Evolutionary conservation across 345 rosid species (phyloP).

Genomic region (Murraya paniculata): DNA sequence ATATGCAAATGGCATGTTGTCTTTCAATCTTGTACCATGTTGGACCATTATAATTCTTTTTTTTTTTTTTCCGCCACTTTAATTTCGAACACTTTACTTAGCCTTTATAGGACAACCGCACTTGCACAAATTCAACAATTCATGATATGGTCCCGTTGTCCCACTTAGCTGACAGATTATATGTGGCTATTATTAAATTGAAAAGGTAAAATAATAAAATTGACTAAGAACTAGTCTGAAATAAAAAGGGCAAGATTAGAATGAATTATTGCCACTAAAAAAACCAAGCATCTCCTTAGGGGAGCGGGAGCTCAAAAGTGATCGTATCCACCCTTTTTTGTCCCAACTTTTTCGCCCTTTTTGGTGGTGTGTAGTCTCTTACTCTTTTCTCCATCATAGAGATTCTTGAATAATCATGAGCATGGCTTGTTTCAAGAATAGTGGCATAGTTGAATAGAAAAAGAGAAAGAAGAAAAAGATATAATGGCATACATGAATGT

Average conservation of each 20-base stretch:
- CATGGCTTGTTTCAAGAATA: slow-evolving; percentile 4
- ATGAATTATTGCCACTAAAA: slow-evolving; percentile 28
- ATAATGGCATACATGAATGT: not conserved
- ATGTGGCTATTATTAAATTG: not conserved
- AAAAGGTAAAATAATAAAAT: not conserved
- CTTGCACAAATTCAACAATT: slow-evolving; percentile 5
- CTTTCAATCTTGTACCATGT: slow-evolving; percentile 12
- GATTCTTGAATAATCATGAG: slow-evolving; percentile 21
- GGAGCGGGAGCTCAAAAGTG: not conserved
- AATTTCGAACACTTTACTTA: not conserved
- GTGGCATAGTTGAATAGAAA: not conserved
- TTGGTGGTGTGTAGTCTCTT: not conserved
- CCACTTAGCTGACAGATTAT: not conserved
- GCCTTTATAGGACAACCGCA: slow-evolving; percentile 5
- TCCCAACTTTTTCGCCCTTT: not conserved
- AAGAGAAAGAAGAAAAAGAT: not conserved
- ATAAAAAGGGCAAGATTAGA: not conserved
- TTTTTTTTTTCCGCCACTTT: not conserved
- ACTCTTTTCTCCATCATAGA: slow-evolving; percentile 9
- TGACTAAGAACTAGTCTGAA: not conserved
- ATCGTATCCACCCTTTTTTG: slow-evolving; percentile 13
- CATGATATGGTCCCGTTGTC: slow-evolving; percentile 9
- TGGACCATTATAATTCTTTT: not conserved
- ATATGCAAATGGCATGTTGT: slow-evolving; percentile 12
- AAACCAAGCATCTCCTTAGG: slow-evolving; percentile 13